Base-by-base conservation (phyloP, 192 early-diverging fungal species). In the Mortierella claussenii region DNA sequence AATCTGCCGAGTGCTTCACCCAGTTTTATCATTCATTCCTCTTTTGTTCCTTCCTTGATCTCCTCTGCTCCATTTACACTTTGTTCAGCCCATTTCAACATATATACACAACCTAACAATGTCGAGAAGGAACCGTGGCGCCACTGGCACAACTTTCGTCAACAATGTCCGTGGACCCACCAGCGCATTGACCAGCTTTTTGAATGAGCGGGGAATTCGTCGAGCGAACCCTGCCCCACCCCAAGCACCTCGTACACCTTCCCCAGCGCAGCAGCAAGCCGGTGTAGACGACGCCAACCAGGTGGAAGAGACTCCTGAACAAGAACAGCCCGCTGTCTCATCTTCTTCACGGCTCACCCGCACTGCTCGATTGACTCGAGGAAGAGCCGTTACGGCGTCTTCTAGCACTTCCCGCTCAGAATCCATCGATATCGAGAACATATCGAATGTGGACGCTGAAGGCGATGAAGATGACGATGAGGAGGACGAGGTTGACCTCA, bases 161-260 rank as follows among this genome's bases (percentile, higher is more conserved):
- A 83, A 83, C 60, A 68, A 74, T 62, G 65, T 86, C 1, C 64
- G 82, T 45, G 85, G 85, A 8, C 85, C 85, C 20, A 83, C 85
- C 17, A 83, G 82, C 46, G 85, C 84, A 20, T 64, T 86, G 36
- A 79, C 71, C 36, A 81, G 68, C 11, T 86, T 86, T 23, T 53
- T 86, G 43, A 76, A 82, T 80, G 73, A 74, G 66, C 69, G 65
- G 51, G 64, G 61, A n/a, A 74, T 80, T 51, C 62, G 65, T 62
- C 68, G 68, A 61, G 78, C 78, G 27, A 71, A 80, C 52, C 68
- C 63, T 31, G 78, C 78, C 21, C 69, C 68, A 54, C 55, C 55
- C 3, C 74, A 55, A 46, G 7, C 52, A 12, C 60, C 55, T 42
- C 53, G 26, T 17, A 13, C 54, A n/a, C 23, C 47, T 1, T 33